Evolutionary conservation across 768 basidiomycete genomes (phyloP).

Genomic region (Podaxis rugospora): DNA sequence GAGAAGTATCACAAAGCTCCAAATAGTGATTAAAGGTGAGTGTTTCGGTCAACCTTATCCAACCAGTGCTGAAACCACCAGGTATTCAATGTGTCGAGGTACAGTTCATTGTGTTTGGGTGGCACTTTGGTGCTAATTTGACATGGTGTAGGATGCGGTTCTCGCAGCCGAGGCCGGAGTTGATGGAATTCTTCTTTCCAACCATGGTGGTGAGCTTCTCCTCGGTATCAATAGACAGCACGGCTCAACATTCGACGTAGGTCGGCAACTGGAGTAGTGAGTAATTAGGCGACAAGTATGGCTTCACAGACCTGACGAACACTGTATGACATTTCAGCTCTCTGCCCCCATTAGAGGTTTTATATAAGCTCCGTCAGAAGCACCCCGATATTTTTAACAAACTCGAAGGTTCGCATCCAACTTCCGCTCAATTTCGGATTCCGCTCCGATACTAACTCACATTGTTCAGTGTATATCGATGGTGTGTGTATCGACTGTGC

Average conservation of each 20-base stretch:
- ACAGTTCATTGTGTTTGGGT: background rate
- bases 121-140: background rate
- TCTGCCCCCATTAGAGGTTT: slow-evolving; percentile 72
- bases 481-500: slow-evolving; percentile 33
- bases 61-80: slow-evolving; percentile 19
- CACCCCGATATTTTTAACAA: slow-evolving; percentile 72
- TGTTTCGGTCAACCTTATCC: background rate
- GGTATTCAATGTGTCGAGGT: slow-evolving; percentile 76
- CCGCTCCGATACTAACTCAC: slow-evolving; percentile 11
- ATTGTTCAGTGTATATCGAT: slow-evolving; percentile 72
- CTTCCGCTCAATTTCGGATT: background rate
- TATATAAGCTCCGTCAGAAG: slow-evolving; percentile 67
- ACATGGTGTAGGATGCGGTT: slow-evolving; percentile 65
- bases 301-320: slow-evolving; percentile 13
- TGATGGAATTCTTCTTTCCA: slow-evolving; percentile 85
- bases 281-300: slow-evolving; percentile 15
- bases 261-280: slow-evolving; percentile 80
- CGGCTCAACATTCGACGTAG: slow-evolving; percentile 25
- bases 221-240: background rate
- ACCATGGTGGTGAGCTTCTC: slow-evolving; percentile 74
- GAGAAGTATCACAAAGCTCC: slow-evolving; percentile 61
- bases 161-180: slow-evolving; percentile 81
- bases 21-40: slow-evolving; percentile 71
- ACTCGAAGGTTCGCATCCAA: slow-evolving; percentile 49
- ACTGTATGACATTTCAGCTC: slow-evolving; percentile 41